Evolutionary conservation across 495 filamentous ascomycete species (phyloP).

Genomic region (Neurospora cerealis): DNA sequence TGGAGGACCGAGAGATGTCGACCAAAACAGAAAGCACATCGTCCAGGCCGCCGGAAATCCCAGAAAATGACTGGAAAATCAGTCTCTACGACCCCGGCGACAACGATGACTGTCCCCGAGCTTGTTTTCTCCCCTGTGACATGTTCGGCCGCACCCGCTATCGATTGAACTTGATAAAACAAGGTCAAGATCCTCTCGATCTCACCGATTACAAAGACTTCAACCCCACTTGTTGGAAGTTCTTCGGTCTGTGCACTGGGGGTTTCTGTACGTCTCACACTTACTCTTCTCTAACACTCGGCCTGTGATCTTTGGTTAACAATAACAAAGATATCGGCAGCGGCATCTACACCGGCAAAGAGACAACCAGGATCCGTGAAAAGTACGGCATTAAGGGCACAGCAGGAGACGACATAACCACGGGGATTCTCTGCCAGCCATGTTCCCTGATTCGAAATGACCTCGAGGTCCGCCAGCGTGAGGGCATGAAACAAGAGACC

Average conservation of each 20-base stretch:
- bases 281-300: neutral
- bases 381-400: slow-evolving; percentile 16
- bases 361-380: slow-evolving; percentile 12
- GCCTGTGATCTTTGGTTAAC: neutral
- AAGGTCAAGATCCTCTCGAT: slow-evolving; percentile 9
- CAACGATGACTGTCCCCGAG: slow-evolving; percentile 8
- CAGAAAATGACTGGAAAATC: slow-evolving; percentile 9
- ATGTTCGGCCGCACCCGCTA: slow-evolving; percentile 15
- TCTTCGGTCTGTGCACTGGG: slow-evolving; percentile 7
- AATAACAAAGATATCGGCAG: slow-evolving; percentile 15
- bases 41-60: neutral
- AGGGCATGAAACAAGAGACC: slow-evolving; percentile 1
- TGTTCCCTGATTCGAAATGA: slow-evolving; percentile 20
- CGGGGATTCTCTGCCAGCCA: slow-evolving; percentile 19
- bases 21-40: neutral
- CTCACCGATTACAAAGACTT: slow-evolving; percentile 11
- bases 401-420: slow-evolving; percentile 11
- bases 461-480: slow-evolving; percentile 13
- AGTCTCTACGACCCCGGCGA: slow-evolving; percentile 12
- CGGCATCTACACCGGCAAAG: slow-evolving; percentile 14
- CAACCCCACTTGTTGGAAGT: slow-evolving; percentile 13
- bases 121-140: slow-evolving; percentile 15
- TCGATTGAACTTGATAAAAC: slow-evolving; percentile 9
- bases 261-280: slow-evolving; percentile 6
- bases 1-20: neutral